These are phyloP conservation scores for Hemileia vastatrix DNA, from an alignment of 1,284 basidiomycete genomes.

Conservation along the genomic window DNA sequence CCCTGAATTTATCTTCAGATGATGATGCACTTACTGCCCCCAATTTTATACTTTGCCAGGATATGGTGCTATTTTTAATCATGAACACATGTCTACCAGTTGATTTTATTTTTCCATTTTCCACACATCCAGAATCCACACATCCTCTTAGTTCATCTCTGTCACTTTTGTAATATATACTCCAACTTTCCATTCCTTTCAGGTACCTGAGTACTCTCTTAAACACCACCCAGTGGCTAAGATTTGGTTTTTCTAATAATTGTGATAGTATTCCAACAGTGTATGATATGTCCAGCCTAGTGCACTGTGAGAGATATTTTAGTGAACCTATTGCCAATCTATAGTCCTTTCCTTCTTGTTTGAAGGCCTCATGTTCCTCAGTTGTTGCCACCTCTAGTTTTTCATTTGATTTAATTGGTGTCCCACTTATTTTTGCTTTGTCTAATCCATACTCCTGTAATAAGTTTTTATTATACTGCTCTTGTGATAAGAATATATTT, in stretches of 20 bases:
- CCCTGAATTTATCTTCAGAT: slow-evolving; percentile 10
- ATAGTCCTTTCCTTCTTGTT: not conserved
- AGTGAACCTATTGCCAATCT: slow-evolving; percentile 14
- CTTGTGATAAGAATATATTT: not conserved
- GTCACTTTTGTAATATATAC: slow-evolving; percentile 6
- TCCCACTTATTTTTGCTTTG: slow-evolving; percentile 4
- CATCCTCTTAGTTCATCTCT: slow-evolving; percentile 7
- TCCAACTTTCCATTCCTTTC: slow-evolving; percentile 8
- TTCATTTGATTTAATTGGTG: slow-evolving; percentile 15
- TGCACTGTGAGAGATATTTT: slow-evolving; percentile 17
- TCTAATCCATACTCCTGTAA: slow-evolving; percentile 5
- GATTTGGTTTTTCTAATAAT: slow-evolving; percentile 9
- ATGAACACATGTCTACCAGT: not conserved
- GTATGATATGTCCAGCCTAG: slow-evolving; percentile 17
- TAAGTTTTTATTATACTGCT: slow-evolving; percentile 2
- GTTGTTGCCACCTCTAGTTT: slow-evolving; percentile 9
- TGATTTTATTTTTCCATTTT: not conserved
- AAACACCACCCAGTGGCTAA: slow-evolving; percentile 9
- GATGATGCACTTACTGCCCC: slow-evolving; percentile 9
- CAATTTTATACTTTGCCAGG: slow-evolving; percentile 9
- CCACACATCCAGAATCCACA: slow-evolving; percentile 11
- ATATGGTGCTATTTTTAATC: not conserved
- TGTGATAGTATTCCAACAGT: slow-evolving; percentile 15
- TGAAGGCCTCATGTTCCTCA: slow-evolving; percentile 8
- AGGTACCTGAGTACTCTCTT: slow-evolving; percentile 15